phyloP scores from a whole-genome alignment of 1,284 basidiomycete species.

The Tilletia indica region DNA sequence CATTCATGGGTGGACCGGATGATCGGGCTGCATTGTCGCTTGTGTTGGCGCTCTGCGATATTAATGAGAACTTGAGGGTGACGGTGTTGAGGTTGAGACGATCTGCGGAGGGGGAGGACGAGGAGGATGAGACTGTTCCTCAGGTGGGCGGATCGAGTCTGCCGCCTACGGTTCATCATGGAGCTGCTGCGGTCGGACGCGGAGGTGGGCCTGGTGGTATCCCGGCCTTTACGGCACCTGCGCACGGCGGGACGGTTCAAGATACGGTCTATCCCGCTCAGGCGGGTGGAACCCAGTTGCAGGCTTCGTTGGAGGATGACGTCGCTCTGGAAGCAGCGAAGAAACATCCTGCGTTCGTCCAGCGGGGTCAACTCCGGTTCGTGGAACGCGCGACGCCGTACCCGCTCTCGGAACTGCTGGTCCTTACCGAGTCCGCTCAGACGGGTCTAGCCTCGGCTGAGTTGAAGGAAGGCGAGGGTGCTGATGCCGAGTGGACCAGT shows the following conservation, averaged over 20 bases:
- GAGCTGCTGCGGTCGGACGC: constrained; percentile 27
- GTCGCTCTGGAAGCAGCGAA: constrained; percentile 34
- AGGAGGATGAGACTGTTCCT: not conserved
- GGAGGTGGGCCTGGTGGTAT: constrained; percentile 20
- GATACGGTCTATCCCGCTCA: constrained; percentile 44
- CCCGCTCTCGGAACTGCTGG: constrained; percentile 30
- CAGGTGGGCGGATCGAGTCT: constrained; percentile 32
- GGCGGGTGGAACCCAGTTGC: constrained; percentile 29
- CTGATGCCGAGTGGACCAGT: not conserved
- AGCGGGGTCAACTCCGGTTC: constrained; percentile 25
- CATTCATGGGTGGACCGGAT: constrained; percentile 89
- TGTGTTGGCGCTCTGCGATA: constrained; percentile 30
- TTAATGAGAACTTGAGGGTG: constrained; percentile 35
- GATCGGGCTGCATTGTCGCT: constrained; percentile 72
- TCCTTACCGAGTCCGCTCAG: constrained; percentile 24
- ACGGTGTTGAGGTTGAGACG: constrained; percentile 37
- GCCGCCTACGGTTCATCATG: constrained; percentile 44
- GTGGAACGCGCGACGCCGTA: constrained; percentile 25
- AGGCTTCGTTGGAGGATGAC: constrained; percentile 44
- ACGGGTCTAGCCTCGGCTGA: constrained; percentile 14
- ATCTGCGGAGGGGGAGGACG: constrained; percentile 35
- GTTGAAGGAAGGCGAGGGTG: not conserved
- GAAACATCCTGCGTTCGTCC: constrained; percentile 28
- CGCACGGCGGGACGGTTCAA: constrained; percentile 15
- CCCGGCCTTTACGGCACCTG: constrained; percentile 23